Conservation (phyloP, 805 yeast genomes). For the Wickerhamiella shivajii region DNA sequence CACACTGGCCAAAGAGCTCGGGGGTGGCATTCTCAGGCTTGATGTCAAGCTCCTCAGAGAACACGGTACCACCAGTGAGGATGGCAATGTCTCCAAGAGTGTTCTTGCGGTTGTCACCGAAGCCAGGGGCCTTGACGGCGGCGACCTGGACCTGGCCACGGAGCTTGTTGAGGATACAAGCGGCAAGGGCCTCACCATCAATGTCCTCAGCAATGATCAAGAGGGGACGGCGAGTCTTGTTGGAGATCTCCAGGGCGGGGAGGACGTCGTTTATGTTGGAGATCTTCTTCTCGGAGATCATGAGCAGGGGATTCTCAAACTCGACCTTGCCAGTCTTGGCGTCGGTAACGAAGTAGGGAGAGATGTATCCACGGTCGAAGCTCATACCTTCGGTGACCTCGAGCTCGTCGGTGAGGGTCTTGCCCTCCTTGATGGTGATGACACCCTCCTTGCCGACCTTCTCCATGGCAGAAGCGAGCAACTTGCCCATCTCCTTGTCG, state of each 20-base stretch:
- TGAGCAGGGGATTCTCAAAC: constrained; percentile 80
- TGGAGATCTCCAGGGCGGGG: constrained; percentile 86
- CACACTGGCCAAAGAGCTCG: constrained; percentile 82
- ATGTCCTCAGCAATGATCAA: constrained; percentile 88
- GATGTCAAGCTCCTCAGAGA: constrained; percentile 85
- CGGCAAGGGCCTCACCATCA: constrained; percentile 97
- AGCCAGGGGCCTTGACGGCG: constrained; percentile 97
- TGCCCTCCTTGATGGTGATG: constrained; percentile 93
- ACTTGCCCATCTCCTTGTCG: constrained; percentile 77
- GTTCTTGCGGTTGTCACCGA: constrained; percentile 97
- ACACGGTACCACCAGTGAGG: constrained; percentile 77
- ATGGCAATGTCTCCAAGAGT: constrained; percentile 91
- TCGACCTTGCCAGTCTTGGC: constrained; percentile 86
- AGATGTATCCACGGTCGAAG: constrained; percentile 93
- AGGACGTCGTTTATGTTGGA: constrained; percentile 79
- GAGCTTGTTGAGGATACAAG: constrained; percentile 90
- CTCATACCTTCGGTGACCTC: constrained; percentile 98
- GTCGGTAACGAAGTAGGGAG: constrained; percentile 92
- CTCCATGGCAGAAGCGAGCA: constrained; percentile 93
- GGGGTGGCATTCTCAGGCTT: constrained; percentile 90
- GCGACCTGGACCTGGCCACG: constrained; percentile 97
- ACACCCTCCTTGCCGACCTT: constrained; percentile 99
- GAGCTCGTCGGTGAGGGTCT: constrained; percentile 88
- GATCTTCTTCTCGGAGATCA: constrained; percentile 85
- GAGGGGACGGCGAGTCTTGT: constrained; percentile 85